phyloP scores from a whole-genome alignment of 2,329 filamentous ascomycete genomes.

The Lojkania enalia region DNA sequence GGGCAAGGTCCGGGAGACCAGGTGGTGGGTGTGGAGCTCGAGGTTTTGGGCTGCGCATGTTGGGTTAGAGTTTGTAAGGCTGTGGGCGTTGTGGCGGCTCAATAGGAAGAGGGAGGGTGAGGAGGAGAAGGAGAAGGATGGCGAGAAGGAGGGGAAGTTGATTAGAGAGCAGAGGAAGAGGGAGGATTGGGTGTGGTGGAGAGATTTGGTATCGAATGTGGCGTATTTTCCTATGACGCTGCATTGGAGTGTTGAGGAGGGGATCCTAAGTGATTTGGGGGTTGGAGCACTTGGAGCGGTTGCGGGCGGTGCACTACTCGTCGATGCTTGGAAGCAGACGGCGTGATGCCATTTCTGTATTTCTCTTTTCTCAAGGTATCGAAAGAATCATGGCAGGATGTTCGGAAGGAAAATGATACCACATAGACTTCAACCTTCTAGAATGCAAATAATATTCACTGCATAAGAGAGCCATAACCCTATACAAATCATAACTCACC shows the following conservation, averaged over 20 bases:
- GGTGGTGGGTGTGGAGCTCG: slow-evolving; percentile 71
- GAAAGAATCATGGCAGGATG: no score
- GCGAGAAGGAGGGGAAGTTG: slow-evolving; percentile 54
- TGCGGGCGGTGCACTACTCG: slow-evolving; percentile 48
- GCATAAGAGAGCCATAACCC: no score
- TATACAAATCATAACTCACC: no score
- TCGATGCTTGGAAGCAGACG: slow-evolving; percentile 51
- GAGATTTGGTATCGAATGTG: slow-evolving; percentile 68
- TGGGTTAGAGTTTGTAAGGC: slow-evolving; percentile 70
- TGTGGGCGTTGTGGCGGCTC: slow-evolving; percentile 51
- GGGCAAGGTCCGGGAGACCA: slow-evolving; percentile 55
- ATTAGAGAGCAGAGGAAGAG: slow-evolving; percentile 28
- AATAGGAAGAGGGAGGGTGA: slow-evolving; percentile 17
- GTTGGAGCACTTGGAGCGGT: slow-evolving; percentile 63
- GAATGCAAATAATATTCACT: no score
- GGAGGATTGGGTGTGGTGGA: slow-evolving; percentile 59
- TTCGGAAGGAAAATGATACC: no score
- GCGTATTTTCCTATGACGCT: slow-evolving; percentile 81
- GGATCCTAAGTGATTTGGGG: slow-evolving; percentile 61
- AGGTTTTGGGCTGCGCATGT: slow-evolving; percentile 82
- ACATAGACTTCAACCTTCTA: no score
- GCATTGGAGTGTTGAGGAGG: slow-evolving; percentile 77
- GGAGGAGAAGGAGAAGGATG: slow-evolving; percentile 33
- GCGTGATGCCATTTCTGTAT: no score
- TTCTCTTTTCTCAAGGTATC: no score